Base-by-base conservation (phyloP, 169 alveolate genomes). In the Fabrea salina region DNA sequence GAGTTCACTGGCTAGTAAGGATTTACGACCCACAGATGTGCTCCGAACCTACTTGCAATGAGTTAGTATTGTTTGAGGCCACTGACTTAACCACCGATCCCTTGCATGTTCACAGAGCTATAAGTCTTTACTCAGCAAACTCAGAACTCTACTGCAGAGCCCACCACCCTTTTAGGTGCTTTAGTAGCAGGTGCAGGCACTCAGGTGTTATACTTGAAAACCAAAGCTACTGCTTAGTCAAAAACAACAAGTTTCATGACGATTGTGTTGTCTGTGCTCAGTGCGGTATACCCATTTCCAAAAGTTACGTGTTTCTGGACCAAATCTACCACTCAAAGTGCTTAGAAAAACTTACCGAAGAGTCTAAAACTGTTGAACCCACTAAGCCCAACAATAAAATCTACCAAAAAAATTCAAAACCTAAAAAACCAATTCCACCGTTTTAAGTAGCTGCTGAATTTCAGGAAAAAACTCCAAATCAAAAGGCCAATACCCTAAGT, bases 151-250 rank as follows among this genome's bases (percentile, higher is more conserved):
- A 61, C 39, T 61, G 74, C 3, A 0, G 11, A 1, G 53, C 32
- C 27, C 74, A 61, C 39, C 74, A 61, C 39, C 74, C 74, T 16
- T 61, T 33, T 35, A 61, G 74, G 39, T 61, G 74, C 3, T 22
- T 27, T n/a, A 61, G 74, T 8, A 27, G 25, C 25, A 61, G 39
- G 13, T 61, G 74, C 39, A 3, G 39, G 54, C 56, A n/a, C 19
- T n/a, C 30, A 47, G 13, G 39, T 16, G 2, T 61, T 61, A 37
- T 61, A 35, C 11, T 25, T 7, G 25, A 47, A 33, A 51, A 27
- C n/a, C 41, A 61, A 61, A 16, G 51, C 39, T 61, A 61, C 32
- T 13, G 25, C 13, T 25, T 33, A 35, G 22, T 35, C 1, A 11
- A 5, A 35, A 13, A 1, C n/a, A 30, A 30, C 25, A 61, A 1